These are phyloP conservation scores for Phytophthora pinifolia DNA, from an alignment of 352 stramenopile species.

Conservation along the genomic window DNA sequence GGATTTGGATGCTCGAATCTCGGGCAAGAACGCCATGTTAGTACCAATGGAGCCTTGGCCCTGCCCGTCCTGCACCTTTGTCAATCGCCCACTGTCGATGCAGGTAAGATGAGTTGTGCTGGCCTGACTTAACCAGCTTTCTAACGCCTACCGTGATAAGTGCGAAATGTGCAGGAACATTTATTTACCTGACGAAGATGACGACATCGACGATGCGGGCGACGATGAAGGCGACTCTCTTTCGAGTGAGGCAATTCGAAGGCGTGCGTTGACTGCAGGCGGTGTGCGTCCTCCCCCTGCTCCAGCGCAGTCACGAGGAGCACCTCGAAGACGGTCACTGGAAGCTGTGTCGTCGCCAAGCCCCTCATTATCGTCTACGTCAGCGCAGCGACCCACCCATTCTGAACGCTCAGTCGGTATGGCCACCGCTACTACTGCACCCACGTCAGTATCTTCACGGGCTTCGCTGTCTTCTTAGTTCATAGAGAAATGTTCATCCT, in stretches of 20 bases:
- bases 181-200: conserved; percentile 37
- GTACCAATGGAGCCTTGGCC: conserved; percentile 54
- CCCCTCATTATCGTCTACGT: conserved; percentile 28
- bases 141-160: conserved; percentile 26
- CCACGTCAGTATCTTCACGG: conserved; percentile 22
- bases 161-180: conserved; percentile 53
- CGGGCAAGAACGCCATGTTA: conserved; percentile 38
- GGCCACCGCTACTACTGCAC: conserved; percentile 22
- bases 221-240: conserved; percentile 24
- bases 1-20: conserved; percentile 58
- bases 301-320: conserved; percentile 8
- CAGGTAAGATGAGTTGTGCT: conserved; percentile 43
- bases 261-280: conserved; percentile 23
- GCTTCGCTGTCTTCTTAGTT: conserved; percentile 11
- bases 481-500: conserved; percentile 19
- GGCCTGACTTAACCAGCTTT: not conserved
- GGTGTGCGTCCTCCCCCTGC: conserved; percentile 8
- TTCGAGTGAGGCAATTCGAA: conserved; percentile 16
- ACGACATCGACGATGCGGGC: conserved; percentile 20
- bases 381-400: conserved; percentile 15
- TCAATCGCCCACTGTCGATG: conserved; percentile 55
- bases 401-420: conserved; percentile 26
- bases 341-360: conserved; percentile 13
- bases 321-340: conserved; percentile 21
- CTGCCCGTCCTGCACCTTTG: conserved; percentile 64